phyloP scores from a whole-genome alignment of 2,329 filamentous ascomycete genomes.

The Sarocladium oryzae region DNA sequence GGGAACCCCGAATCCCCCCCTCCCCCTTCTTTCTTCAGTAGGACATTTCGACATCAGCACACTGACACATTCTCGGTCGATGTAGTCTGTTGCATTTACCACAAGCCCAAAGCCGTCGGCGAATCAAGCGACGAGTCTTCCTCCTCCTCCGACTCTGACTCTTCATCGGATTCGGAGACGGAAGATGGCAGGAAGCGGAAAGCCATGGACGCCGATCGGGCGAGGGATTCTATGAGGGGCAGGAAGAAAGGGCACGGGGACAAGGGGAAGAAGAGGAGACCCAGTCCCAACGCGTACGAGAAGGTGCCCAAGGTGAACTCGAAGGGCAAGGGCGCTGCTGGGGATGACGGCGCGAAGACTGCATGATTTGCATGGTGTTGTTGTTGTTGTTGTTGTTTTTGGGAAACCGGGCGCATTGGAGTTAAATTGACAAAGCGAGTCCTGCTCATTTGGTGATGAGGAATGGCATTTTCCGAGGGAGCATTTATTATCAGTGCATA shows the following conservation, averaged over 20 bases:
- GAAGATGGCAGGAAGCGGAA: constrained; percentile 22
- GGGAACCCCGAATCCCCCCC: too few species aligned
- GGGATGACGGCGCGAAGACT: constrained; percentile 15
- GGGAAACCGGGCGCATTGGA: background rate
- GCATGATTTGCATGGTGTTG: constrained; percentile 10
- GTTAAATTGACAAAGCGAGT: background rate
- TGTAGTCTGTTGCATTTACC: constrained; percentile 99
- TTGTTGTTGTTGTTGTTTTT: too few species aligned
- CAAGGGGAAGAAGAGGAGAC: constrained; percentile 38
- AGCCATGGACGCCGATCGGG: constrained; percentile 26
- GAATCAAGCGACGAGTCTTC: constrained; percentile 71
- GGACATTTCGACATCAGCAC: background rate
- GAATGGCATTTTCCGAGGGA: too few species aligned
- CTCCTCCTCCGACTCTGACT: constrained; percentile 45
- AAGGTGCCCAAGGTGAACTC: constrained; percentile 48
- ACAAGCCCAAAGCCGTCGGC: constrained; percentile 72
- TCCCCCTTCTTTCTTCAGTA: background rate
- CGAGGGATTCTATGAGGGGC: constrained; percentile 6
- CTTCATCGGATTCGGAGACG: constrained; percentile 23
- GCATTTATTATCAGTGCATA: too few species aligned
- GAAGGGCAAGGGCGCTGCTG: constrained; percentile 24
- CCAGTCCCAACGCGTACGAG: constrained; percentile 78
- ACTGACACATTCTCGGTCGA: background rate
- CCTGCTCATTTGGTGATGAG: background rate
- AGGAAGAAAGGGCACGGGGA: constrained; percentile 21